Percentiles rank a stretch among this genome's conserved stretches.
These are phyloP conservation scores for Melocanna baccifera DNA, from an alignment of 176 grass and related monocot genomes.

Conservation along the genomic window DNA sequence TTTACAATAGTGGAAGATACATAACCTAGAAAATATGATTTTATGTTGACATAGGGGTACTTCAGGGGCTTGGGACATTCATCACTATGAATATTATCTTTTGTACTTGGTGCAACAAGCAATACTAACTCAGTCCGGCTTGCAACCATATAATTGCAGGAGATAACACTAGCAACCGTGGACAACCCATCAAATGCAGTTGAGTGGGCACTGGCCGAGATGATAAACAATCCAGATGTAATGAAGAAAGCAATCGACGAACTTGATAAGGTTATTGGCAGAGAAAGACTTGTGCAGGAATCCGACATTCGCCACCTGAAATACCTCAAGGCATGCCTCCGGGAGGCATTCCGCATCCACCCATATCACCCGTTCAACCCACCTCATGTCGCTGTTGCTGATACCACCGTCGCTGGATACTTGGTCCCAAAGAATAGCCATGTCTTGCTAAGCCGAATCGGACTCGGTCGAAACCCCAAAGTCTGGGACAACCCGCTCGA, in stretches of 20 bases:
- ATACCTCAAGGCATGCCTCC: constrained; percentile 31
- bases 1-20: too few relatives aligned
- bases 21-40: too few relatives aligned
- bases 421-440: constrained; percentile 39
- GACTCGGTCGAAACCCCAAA: constrained; percentile 17
- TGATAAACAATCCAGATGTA: constrained; percentile 15
- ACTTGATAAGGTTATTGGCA: not conserved
- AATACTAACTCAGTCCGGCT: too few relatives aligned
- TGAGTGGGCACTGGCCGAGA: constrained; percentile 26
- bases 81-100: too few relatives aligned
- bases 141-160: not conserved
- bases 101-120: too few relatives aligned
- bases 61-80: too few relatives aligned
- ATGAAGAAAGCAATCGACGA: constrained; percentile 25
- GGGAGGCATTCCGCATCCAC: constrained; percentile 30
- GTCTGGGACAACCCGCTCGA: constrained; percentile 14
- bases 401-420: constrained; percentile 11
- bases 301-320: constrained; percentile 18
- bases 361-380: constrained; percentile 29
- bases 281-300: constrained; percentile 26
- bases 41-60: too few relatives aligned
- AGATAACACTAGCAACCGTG: not conserved
- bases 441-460: not conserved
- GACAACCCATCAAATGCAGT: constrained; percentile 26
- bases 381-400: constrained; percentile 15